Evolutionary conservation across 305 asterid species (phyloP).

Genomic region (Fraxinus dipetala): DNA sequence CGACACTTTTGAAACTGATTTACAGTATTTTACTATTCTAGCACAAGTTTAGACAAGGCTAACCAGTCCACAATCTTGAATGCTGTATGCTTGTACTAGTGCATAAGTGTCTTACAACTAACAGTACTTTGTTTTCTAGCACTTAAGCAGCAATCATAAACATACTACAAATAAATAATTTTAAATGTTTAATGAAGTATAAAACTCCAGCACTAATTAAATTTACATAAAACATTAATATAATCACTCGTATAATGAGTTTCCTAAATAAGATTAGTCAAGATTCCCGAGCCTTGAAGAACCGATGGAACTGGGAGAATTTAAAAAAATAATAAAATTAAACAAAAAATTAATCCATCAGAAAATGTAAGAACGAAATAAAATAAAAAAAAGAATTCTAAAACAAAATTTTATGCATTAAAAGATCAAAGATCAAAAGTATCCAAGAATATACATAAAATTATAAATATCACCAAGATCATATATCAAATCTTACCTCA

Average conservation of each 20-base stretch:
- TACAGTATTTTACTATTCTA: too few species aligned
- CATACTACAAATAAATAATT: not conserved
- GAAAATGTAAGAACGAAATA: not conserved
- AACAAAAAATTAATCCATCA: not conserved
- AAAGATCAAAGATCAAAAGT: not conserved
- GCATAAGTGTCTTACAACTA: not conserved
- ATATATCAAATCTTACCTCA: not conserved
- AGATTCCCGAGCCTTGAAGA: not conserved
- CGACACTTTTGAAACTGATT: not conserved
- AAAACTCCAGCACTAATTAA: not conserved
- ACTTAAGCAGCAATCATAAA: not conserved
- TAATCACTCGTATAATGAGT: not conserved
- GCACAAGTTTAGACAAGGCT: not conserved
- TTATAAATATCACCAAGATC: not conserved
- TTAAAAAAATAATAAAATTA: not conserved
- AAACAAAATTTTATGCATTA: not conserved
- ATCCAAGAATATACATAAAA: not conserved
- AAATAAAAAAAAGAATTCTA: not conserved
- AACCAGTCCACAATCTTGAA: not conserved
- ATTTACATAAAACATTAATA: not conserved
- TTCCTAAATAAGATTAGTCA: not conserved
- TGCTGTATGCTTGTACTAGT: not conserved
- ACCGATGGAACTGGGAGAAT: not conserved
- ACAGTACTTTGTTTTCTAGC: not conserved
- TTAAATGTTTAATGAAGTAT: not conserved